Percentiles rank a stretch among this genome's conserved stretches.
phyloP scores from a whole-genome alignment of 2,329 filamentous ascomycete species.

The Sclerotinia spermophila region DNA sequence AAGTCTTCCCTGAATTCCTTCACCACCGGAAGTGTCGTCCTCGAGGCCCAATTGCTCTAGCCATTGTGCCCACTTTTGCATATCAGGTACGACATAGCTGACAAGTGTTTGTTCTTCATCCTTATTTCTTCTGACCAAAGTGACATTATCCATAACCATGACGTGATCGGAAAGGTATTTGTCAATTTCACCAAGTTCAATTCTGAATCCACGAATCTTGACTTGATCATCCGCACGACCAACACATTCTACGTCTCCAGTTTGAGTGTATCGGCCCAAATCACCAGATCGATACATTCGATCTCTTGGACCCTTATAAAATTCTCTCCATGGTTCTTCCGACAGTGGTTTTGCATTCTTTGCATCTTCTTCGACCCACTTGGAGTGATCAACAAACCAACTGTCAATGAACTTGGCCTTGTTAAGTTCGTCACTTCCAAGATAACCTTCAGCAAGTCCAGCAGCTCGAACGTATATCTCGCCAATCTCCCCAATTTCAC shows the following conservation, averaged over 20 bases:
- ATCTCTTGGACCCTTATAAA: slow-evolving; percentile 79
- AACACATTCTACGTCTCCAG: slow-evolving; percentile 70
- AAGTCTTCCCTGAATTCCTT: slow-evolving; percentile 40
- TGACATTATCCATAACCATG: slow-evolving; percentile 79
- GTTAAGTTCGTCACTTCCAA: slow-evolving; percentile 39
- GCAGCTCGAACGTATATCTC: slow-evolving; percentile 81
- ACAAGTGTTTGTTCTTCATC: slow-evolving; percentile 83
- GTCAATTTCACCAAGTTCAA: slow-evolving; percentile 93
- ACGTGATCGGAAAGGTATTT: slow-evolving; percentile 71
- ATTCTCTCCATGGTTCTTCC: slow-evolving; percentile 70
- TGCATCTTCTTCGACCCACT: slow-evolving; percentile 43
- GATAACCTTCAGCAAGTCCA: slow-evolving; percentile 79
- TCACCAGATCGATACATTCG: slow-evolving; percentile 86
- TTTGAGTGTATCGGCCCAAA: slow-evolving; percentile 67
- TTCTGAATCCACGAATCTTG: slow-evolving; percentile 93
- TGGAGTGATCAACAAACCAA: slow-evolving; percentile 38
- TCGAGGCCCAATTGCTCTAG: slow-evolving; percentile 55
- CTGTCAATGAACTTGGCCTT: slow-evolving; percentile 36
- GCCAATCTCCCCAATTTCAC: slow-evolving; percentile 75
- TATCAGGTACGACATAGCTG: slow-evolving; percentile 85
- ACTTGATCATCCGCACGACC: slow-evolving; percentile 85
- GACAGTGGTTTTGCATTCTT: slow-evolving; percentile 57
- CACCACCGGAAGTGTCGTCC: slow-evolving; percentile 40
- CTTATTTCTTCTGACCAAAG: slow-evolving; percentile 76
- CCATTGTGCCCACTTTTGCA: slow-evolving; percentile 69